Evolutionary conservation across 2,329 filamentous ascomycete species (phyloP).

Genomic region (Capronia epimyces): DNA sequence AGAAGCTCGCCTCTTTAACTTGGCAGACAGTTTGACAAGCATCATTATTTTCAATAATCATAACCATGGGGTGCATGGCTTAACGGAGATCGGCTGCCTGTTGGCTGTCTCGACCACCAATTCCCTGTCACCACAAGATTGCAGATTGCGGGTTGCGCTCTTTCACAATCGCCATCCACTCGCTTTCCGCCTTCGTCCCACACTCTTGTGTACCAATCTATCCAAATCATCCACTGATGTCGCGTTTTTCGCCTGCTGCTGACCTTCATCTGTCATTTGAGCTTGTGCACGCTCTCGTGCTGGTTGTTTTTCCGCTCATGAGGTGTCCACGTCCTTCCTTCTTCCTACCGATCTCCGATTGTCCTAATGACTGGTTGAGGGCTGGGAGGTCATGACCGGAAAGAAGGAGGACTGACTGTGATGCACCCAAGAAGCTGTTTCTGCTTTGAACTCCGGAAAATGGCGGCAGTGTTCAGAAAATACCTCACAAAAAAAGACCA

Average conservation of each 20-base stretch:
- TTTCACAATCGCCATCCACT: conserved; percentile 4
- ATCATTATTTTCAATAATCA: not conserved
- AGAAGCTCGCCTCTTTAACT: not conserved
- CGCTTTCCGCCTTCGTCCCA: conserved; percentile 1
- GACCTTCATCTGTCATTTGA: not conserved
- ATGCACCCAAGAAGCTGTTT: too few relatives aligned
- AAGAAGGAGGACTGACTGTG: too few relatives aligned
- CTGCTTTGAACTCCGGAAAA: too few relatives aligned
- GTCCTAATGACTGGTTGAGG: too few relatives aligned
- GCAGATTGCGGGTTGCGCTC: not conserved
- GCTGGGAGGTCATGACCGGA: too few relatives aligned
- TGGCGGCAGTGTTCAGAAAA: too few relatives aligned
- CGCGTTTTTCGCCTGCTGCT: not conserved
- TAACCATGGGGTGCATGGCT: too few relatives aligned
- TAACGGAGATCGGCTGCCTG: not conserved
- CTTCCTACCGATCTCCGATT: too few relatives aligned
- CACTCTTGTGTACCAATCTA: conserved; percentile 3
- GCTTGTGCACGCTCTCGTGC: too few relatives aligned
- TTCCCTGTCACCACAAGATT: conserved; percentile 10
- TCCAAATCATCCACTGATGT: not conserved
- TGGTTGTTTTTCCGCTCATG: too few relatives aligned
- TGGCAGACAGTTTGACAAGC: not conserved
- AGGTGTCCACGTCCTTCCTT: too few relatives aligned
- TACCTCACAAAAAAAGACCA: too few relatives aligned
- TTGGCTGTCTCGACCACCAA: not conserved